phyloP scores from a whole-genome alignment of 345 rosid genomes.

The Lagerstroemia speciosa region DNA sequence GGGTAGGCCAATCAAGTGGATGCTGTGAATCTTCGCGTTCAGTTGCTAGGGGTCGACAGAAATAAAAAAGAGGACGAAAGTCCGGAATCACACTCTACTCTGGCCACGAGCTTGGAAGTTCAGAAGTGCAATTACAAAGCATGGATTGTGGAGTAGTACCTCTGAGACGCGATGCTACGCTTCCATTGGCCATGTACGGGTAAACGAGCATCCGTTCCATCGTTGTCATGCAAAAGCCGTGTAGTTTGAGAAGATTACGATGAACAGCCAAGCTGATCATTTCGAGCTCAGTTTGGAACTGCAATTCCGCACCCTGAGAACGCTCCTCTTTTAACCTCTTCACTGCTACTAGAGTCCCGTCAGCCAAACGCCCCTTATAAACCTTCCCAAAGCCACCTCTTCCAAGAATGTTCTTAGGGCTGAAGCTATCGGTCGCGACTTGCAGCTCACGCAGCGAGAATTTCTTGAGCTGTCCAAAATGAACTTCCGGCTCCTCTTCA shows the following conservation, averaged over 20 bases:
- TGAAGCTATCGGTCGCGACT: constrained; percentile 6
- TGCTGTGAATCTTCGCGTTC: background rate
- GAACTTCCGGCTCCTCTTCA: too few species aligned
- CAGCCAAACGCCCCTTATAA: too few species aligned
- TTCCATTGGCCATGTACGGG: constrained; percentile 3
- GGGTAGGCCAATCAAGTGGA: constrained; percentile 8
- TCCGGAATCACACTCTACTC: background rate
- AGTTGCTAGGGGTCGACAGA: background rate
- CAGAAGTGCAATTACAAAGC: background rate
- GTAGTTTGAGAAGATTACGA: background rate
- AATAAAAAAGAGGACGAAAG: too few species aligned
- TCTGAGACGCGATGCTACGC: background rate
- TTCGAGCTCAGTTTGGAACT: constrained; percentile 1
- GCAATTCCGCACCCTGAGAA: background rate
- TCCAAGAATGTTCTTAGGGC: background rate
- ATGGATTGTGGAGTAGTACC: background rate
- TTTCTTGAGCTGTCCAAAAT: background rate
- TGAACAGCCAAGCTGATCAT: background rate
- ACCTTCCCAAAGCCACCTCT: too few species aligned
- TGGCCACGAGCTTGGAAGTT: too few species aligned
- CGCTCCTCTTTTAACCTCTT: constrained; percentile 5
- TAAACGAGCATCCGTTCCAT: background rate
- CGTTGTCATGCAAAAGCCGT: constrained; percentile 1
- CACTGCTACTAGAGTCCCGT: constrained; percentile 8
- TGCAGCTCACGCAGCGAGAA: constrained; percentile 5